Evolutionary conservation across 2,329 filamentous ascomycete species (phyloP).

Genomic region (Magnaporthiopsis rhizophila): DNA sequence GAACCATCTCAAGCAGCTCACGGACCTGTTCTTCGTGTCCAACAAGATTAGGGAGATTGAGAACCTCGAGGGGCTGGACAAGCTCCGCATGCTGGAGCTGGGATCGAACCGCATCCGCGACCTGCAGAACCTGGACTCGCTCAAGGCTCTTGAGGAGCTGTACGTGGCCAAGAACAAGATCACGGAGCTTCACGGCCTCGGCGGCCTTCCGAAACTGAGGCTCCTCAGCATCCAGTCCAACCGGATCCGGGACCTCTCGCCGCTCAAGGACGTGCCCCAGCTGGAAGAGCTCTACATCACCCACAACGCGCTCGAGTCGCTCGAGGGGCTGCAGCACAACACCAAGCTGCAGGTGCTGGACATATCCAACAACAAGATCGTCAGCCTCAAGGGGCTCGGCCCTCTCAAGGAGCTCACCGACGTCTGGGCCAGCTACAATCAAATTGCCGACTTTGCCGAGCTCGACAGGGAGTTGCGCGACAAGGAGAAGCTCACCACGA

Average conservation of each 20-base stretch:
- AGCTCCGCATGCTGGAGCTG: slow-evolving; percentile 77
- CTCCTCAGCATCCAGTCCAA: slow-evolving; percentile 95
- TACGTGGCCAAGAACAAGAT: slow-evolving; percentile 99
- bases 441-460: slow-evolving; percentile 70
- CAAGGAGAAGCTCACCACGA: slow-evolving; percentile 74
- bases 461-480: slow-evolving; percentile 69
- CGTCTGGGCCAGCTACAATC: slow-evolving; percentile 89
- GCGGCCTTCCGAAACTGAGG: slow-evolving; percentile 67
- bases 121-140: slow-evolving; percentile 73
- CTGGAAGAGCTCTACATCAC: slow-evolving; percentile 94
- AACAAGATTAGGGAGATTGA: slow-evolving; percentile 91
- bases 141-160: slow-evolving; percentile 74
- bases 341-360: slow-evolving; percentile 69
- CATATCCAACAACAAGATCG: slow-evolving; percentile 80
- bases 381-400: slow-evolving; percentile 63
- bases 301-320: slow-evolving; percentile 77
- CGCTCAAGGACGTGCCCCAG: slow-evolving; percentile 62
- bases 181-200: slow-evolving; percentile 68
- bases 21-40: slow-evolving; percentile 84
- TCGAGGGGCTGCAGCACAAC: slow-evolving; percentile 65
- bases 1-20: slow-evolving; percentile 66
- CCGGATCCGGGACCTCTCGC: slow-evolving; percentile 70
- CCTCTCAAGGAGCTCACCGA: slow-evolving; percentile 70
- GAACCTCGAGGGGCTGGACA: slow-evolving; percentile 64
- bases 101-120: slow-evolving; percentile 87